phyloP scores from a whole-genome alignment of 176 grass and related monocot genomes.

The Microstegium vimineum region DNA sequence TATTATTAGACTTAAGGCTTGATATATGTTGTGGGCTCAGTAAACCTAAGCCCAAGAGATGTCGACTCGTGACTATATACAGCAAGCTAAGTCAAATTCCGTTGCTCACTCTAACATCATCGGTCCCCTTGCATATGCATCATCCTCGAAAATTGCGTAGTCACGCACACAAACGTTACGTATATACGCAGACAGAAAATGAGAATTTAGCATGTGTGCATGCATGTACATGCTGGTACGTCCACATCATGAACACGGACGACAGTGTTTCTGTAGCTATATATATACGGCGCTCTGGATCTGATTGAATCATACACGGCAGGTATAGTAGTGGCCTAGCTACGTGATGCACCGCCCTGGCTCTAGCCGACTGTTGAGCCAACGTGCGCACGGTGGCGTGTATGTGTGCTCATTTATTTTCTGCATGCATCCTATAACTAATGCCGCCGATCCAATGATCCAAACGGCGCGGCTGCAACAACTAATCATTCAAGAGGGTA shows the following conservation, averaged over 20 bases:
- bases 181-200: too few relatives aligned
- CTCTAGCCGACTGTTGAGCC: conserved; percentile 23
- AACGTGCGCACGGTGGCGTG: conserved; percentile 9
- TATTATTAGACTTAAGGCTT: too few relatives aligned
- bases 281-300: neutral
- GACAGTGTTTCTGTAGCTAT: too few relatives aligned
- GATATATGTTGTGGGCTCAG: too few relatives aligned
- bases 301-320: conserved; percentile 14
- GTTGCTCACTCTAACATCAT: too few relatives aligned
- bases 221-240: too few relatives aligned
- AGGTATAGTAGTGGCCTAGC: conserved; percentile 21
- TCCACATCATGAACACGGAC: neutral
- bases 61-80: too few relatives aligned
- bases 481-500: too few relatives aligned
- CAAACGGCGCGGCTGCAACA: neutral
- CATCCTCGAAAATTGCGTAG: conserved; percentile 16
- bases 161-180: neutral
- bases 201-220: neutral
- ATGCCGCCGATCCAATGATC: neutral
- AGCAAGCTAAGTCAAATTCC: too few relatives aligned
- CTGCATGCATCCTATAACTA: neutral
- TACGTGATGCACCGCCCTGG: neutral
- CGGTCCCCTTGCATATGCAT: neutral
- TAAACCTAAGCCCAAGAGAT: too few relatives aligned
- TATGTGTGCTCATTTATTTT: neutral